These are phyloP conservation scores for Gorgonomyces haynaldii DNA, from an alignment of 192 early-diverging fungal genomes.

Conservation along the genomic window DNA sequence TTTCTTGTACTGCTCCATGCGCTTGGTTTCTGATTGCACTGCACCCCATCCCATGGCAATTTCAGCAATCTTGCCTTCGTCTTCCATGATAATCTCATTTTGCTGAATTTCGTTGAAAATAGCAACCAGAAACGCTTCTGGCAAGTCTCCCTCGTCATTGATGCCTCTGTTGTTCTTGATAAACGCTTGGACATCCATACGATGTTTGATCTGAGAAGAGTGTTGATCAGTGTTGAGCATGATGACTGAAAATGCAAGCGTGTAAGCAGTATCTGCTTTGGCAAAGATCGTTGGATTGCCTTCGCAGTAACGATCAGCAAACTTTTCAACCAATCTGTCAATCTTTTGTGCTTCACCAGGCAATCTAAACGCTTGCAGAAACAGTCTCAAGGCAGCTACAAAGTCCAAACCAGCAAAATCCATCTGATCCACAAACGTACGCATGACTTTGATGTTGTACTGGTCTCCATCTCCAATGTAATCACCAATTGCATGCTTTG, in stretches of 20 bases:
- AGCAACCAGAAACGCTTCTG: constrained; percentile 50
- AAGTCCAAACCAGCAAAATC: constrained; percentile 42
- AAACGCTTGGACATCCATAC: constrained; percentile 47
- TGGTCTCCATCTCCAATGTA: constrained; percentile 44
- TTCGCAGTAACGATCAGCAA: constrained; percentile 54
- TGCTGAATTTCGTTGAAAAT: constrained; percentile 73
- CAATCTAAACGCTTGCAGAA: constrained; percentile 49
- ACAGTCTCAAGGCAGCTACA: constrained; percentile 40
- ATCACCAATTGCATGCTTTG: constrained; percentile 46
- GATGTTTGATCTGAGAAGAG: constrained; percentile 40
- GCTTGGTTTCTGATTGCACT: constrained; percentile 30
- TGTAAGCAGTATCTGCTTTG: constrained; percentile 53
- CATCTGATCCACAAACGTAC: constrained; percentile 43
- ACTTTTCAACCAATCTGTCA: constrained; percentile 56
- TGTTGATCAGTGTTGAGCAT: constrained; percentile 58
- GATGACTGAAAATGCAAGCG: constrained; percentile 50
- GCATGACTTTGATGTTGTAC: constrained; percentile 45
- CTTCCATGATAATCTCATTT: constrained; percentile 90
- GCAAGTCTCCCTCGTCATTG: constrained; percentile 73
- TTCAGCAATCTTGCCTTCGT: constrained; percentile 56
- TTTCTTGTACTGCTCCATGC: constrained; percentile 39
- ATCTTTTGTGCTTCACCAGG: constrained; percentile 61
- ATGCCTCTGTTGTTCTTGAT: constrained; percentile 68
- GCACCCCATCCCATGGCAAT: constrained; percentile 44
- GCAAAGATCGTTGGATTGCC: constrained; percentile 47